Conservation (phyloP, 2,329 filamentous ascomycete genomes). For the Rhinocladiella mackenziei region DNA sequence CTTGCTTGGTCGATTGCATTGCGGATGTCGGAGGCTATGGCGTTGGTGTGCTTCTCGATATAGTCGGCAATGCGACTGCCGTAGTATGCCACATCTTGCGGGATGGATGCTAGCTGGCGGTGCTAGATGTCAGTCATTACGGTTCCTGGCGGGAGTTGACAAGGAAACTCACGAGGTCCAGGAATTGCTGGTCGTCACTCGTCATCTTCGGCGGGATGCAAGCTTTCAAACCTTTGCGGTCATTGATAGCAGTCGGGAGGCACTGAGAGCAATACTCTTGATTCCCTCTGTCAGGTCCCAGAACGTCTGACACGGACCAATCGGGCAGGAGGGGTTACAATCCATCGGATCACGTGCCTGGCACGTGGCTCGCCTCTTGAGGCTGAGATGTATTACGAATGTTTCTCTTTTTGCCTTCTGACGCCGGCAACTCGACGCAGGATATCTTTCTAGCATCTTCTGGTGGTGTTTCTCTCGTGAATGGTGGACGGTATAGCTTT, state of each 20-base stretch:
- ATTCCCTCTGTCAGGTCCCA: background rate
- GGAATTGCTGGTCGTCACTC: constrained; percentile 71
- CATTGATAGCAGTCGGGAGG: too few species aligned
- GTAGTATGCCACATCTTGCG: constrained; percentile 66
- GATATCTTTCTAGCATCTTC: background rate
- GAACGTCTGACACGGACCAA: constrained; percentile 7
- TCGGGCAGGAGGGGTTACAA: constrained; percentile 1
- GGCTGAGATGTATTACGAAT: constrained; percentile 26
- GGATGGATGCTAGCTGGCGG: constrained; percentile 53
- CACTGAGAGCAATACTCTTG: too few species aligned
- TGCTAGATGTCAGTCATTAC: constrained; percentile 17
- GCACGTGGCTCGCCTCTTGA: constrained; percentile 17
- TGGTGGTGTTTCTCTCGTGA: background rate
- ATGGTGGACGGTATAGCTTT: background rate
- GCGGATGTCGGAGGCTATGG: constrained; percentile 66
- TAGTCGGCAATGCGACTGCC: constrained; percentile 70
- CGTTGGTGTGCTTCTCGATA: constrained; percentile 76
- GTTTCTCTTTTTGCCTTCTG: constrained; percentile 7
- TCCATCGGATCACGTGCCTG: constrained; percentile 16
- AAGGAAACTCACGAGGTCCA: constrained; percentile 60
- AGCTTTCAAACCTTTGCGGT: too few species aligned
- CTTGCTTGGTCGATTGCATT: constrained; percentile 60
- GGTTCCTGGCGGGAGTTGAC: background rate
- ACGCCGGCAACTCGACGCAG: constrained; percentile 12
- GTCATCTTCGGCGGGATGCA: constrained; percentile 58